These are phyloP conservation scores for Sphenostylis stenocarpa DNA, from an alignment of 306 rosid species.

Conservation along the genomic window DNA sequence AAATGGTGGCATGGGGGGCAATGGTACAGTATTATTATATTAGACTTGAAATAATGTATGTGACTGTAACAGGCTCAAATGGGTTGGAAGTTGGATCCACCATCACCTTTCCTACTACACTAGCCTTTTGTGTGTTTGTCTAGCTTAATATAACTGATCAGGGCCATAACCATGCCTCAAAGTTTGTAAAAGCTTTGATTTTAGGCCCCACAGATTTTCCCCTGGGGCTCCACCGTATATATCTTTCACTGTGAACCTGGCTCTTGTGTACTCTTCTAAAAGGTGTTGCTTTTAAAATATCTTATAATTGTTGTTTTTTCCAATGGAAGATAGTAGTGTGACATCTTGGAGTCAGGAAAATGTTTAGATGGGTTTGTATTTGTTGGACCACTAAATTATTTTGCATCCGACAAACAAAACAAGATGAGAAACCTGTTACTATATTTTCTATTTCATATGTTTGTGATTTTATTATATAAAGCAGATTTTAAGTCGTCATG, in stretches of 20 bases:
- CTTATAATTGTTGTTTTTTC: not conserved
- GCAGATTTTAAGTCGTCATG: not conserved
- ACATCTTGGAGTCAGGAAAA: constrained; percentile 39
- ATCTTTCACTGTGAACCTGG: constrained; percentile 20
- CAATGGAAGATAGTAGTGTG: not conserved
- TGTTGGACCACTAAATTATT: constrained; percentile 36
- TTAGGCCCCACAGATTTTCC: constrained; percentile 52
- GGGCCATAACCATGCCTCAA: constrained; percentile 37
- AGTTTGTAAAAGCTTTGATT: constrained; percentile 49
- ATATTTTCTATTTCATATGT: not conserved
- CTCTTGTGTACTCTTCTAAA: constrained; percentile 12
- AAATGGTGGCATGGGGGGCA: too few species aligned
- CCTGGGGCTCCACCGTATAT: constrained; percentile 42
- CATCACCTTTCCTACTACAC: constrained; percentile 13
- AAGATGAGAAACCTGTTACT: not conserved
- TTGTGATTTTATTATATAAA: not conserved
- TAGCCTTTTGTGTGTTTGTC: constrained; percentile 39
- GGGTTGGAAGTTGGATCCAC: constrained; percentile 65
- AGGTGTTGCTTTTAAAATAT: constrained; percentile 1
- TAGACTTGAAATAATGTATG: constrained; percentile 43
- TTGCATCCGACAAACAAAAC: constrained; percentile 13
- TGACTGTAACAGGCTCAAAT: constrained; percentile 48
- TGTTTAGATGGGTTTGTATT: constrained; percentile 32
- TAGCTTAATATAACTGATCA: constrained; percentile 30
- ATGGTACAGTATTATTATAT: too few species aligned